Evolutionary conservation across 2,329 filamentous ascomycete genomes (phyloP).

Genomic region (Fusarium piperis): DNA sequence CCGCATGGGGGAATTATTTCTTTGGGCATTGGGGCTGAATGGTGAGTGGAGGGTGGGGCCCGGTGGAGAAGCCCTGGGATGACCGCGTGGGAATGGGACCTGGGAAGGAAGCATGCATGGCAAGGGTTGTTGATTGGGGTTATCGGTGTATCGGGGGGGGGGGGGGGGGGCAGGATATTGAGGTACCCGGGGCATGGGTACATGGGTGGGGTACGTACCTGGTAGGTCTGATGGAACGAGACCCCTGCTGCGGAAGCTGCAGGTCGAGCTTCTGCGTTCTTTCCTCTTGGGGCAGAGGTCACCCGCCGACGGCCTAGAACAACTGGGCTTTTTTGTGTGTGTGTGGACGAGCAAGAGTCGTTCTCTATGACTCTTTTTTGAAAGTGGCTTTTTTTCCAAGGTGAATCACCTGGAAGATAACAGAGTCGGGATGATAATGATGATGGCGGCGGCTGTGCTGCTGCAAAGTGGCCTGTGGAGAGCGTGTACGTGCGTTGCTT

Average conservation of each 20-base stretch:
- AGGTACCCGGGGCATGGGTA: slow-evolving; percentile 15
- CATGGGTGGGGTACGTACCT: slow-evolving; percentile 27
- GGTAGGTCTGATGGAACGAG: slow-evolving; percentile 12
- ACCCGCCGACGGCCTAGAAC: slow-evolving; percentile 19
- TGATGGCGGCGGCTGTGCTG: background rate
- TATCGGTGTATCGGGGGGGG: slow-evolving; percentile 43
- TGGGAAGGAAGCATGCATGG: slow-evolving; percentile 23
- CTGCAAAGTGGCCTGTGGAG: slow-evolving; percentile 7
- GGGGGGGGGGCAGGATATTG: slow-evolving; percentile 22
- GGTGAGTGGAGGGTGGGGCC: slow-evolving; percentile 29
- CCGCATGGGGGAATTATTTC: slow-evolving; percentile 36
- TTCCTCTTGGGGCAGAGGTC: slow-evolving; percentile 34
- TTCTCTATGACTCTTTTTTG: slow-evolving; percentile 8
- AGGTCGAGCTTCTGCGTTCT: slow-evolving; percentile 33
- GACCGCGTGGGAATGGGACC: slow-evolving; percentile 37
- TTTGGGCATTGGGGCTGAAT: slow-evolving; percentile 40
- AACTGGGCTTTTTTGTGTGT: slow-evolving; percentile 19
- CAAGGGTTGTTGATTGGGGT: slow-evolving; percentile 5
- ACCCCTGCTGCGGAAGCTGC: slow-evolving; percentile 33
- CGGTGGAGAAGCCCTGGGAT: slow-evolving; percentile 20
- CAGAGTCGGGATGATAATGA: background rate
- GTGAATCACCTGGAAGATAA: slow-evolving; percentile 21
- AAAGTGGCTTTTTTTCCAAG: background rate
- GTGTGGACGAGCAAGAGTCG: slow-evolving; percentile 19
- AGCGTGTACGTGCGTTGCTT: slow-evolving; percentile 8